A percentile compares a stretch with the other conserved stretches of the same genome.
phyloP scores from a whole-genome alignment of 108 stramenopile genomes.

The Hondaea fermentalgiana region DNA sequence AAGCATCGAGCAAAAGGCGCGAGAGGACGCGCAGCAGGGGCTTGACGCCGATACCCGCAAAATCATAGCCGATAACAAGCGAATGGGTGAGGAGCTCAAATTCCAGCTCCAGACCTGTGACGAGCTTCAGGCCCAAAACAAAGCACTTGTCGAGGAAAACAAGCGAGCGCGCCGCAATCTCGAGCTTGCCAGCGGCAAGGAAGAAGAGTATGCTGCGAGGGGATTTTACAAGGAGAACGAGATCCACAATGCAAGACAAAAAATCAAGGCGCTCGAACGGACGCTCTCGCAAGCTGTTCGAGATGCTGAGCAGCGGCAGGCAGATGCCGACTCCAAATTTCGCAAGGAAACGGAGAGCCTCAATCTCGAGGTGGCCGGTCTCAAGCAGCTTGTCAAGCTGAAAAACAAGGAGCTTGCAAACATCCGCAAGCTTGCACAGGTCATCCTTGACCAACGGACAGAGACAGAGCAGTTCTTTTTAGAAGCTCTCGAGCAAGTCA shows the following conservation, averaged over 20 bases:
- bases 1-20: constrained; percentile 21
- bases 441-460: constrained; percentile 48
- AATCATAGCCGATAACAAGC: constrained; percentile 40
- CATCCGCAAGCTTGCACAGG: constrained; percentile 45
- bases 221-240: constrained; percentile 9
- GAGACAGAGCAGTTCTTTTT: constrained; percentile 53
- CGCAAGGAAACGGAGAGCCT: constrained; percentile 40
- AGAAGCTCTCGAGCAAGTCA: constrained; percentile 41
- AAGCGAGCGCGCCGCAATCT: constrained; percentile 25
- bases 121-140: constrained; percentile 35
- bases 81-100: constrained; percentile 46
- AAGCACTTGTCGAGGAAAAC: constrained; percentile 20
- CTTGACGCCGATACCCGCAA: constrained; percentile 41
- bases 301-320: background rate
- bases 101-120: constrained; percentile 41
- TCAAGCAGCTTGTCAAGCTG: constrained; percentile 37
- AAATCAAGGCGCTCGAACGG: constrained; percentile 8
- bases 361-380: constrained; percentile 37
- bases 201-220: constrained; percentile 38
- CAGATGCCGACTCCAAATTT: background rate
- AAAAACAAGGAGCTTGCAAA: constrained; percentile 52
- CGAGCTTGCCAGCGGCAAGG: constrained; percentile 38
- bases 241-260: constrained; percentile 20
- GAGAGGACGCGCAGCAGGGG: constrained; percentile 38
- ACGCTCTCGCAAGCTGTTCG: background rate